A percentile compares a stretch with the other conserved stretches of the same genome.
Conservation (phyloP, 1,284 basidiomycete genomes). For the Rhodotorula glutinis region DNA sequence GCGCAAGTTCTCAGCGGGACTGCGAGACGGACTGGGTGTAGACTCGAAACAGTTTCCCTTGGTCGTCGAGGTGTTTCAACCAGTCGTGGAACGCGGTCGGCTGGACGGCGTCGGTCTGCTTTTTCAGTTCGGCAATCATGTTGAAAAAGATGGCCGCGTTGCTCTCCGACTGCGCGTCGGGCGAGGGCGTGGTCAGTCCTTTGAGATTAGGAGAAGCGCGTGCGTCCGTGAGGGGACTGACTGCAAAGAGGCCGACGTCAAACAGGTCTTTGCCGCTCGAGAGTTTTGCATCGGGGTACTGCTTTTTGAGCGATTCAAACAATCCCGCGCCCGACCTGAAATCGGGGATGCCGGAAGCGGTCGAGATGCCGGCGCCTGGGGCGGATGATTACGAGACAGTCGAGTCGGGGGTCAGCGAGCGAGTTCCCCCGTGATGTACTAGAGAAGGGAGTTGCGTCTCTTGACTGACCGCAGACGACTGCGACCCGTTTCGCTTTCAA, state of each 20-base stretch:
- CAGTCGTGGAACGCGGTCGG: constrained; percentile 81
- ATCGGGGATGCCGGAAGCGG: constrained; percentile 85
- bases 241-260: constrained; percentile 82
- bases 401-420: too few species aligned
- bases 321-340: constrained; percentile 80
- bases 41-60: constrained; percentile 74
- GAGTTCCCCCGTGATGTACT: too few species aligned
- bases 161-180: constrained; percentile 58
- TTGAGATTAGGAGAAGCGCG: constrained; percentile 7
- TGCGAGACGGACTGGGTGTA: constrained; percentile 66
- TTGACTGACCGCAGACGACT: constrained; percentile 72
- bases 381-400: too few species aligned
- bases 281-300: constrained; percentile 68
- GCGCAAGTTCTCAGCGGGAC: too few species aligned
- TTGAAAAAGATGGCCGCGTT: constrained; percentile 77
- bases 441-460: too few species aligned
- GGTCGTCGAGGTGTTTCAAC: constrained; percentile 69
- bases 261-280: constrained; percentile 83
- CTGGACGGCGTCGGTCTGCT: constrained; percentile 65
- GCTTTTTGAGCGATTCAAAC: constrained; percentile 71
- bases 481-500: constrained; percentile 75
- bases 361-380: constrained; percentile 81
- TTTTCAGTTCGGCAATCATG: constrained; percentile 79
- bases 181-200: constrained; percentile 32
- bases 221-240: constrained; percentile 53